Evolutionary conservation across 108 stramenopile genomes (phyloP), one percentile per base, ranked within the genome.

Genomic region (Mediolabrus comicus): DNA sequence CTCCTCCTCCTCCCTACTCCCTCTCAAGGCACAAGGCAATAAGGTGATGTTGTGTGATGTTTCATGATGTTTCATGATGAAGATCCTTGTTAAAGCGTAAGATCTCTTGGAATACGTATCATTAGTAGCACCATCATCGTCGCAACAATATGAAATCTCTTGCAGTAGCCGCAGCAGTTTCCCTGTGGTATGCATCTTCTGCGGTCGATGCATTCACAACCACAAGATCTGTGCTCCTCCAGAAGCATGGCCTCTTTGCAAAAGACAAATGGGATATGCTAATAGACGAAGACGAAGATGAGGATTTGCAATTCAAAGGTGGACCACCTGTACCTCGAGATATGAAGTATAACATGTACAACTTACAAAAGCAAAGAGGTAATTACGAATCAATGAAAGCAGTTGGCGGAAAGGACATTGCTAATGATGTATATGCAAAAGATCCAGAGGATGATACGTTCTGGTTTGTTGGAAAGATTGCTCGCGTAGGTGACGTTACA

Each of bases 391-490:
- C 77, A 12, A 88, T 94, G 60, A 83, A 84, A 53, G 70, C 84
- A 25, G 83, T 78, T 8, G 87, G 77, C 13, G 92, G 88, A 6
- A 74, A 69, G 53, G 90, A 91, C 26, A 38, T 88, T 32, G 80
- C 74, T 24, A 83, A 91, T 59, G 93, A 94, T 65, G 77, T 94
- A 1, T 94, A 94, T 61, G 85, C 85, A 13, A 75, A 83, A 60
- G 86, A 89, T 59, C 79, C 81, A n/a, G 74, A 75, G 3, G 55
- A 70, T 8, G 77, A 87, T 38, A 65, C 77, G 10, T 90, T 85
- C 75, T 94, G 88, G 88, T 94, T 82, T 72, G 71, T 83, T 34
- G 93, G 93, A n/a, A 94, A 94, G 65, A 80, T 94, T 16, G 90
- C 90, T 24, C 79, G 88, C 25, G 80, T 90, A 9, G 80, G 85